Base-by-base conservation (phyloP, 768 basidiomycete species). In the Mycena vitilis region DNA sequence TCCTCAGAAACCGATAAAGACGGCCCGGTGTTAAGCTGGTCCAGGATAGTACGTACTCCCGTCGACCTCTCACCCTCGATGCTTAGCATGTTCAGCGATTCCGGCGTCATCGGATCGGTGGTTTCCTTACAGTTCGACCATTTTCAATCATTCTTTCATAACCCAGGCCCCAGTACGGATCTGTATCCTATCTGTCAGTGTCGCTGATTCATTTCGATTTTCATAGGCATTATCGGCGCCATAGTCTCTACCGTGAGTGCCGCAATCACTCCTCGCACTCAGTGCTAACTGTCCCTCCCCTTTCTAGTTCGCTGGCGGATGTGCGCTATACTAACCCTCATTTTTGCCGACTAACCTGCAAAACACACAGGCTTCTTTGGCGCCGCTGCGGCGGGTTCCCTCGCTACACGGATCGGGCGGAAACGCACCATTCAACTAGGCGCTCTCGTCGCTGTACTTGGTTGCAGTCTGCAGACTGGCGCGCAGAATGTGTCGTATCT, bases 231-330 rank as follows among this genome's bases (percentile, higher is more conserved):
- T 22, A 83, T 83, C 77, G 86, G 86, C 23, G 87, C 81, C 25
- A 87, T 88, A 59, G 85, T 87, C 23, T 86, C 87, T 4, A 75
- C 86, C 55, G 88, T 88, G 81, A 84, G 86, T 38, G 82, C 81
- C 5, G 84, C 73, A 81, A 4, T 84, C 73, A 0, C 83, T 82
- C 20, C 15, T 20, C 16, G 16, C 34, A 15, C 38, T 22, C 23
- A 51, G 30, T 16, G 5, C 2, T 30, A 30, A 30, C 30, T 30
- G 30, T 30, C 3, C 30, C n/a, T 22, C 44, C 11, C 10, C 23
- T 6, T n/a, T 38, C 22, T 42, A 71, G 70, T 71, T 71, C 36
- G 70, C 70, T 2, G 70, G 70, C n/a, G 70, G 70, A 60, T 71
- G 70, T 68, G 53, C 58, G 70, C 13, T 38, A 15, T 25, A 22